Evolutionary conservation across 1,284 basidiomycete species (phyloP).

Genomic region (Cryptococcus sp.): DNA sequence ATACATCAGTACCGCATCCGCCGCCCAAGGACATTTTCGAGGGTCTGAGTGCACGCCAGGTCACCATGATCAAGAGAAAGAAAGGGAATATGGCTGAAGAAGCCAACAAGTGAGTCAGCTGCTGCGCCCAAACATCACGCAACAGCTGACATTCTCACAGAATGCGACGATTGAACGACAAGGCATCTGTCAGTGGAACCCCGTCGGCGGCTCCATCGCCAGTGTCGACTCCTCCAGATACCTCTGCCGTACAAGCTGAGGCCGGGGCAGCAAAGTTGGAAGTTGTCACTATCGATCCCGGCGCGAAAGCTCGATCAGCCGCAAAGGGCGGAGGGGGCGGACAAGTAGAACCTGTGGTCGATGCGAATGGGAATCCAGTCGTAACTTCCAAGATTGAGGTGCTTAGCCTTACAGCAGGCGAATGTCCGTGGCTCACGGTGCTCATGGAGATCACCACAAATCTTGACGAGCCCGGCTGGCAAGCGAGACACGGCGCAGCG

Average conservation of each 20-base stretch:
- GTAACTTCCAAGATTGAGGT: slow-evolving; percentile 16
- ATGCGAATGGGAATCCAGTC: slow-evolving; percentile 32
- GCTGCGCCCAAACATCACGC: neutral
- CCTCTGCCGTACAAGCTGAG: neutral
- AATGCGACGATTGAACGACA: slow-evolving; percentile 44
- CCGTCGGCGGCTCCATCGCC: slow-evolving; percentile 22
- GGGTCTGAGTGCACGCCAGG: slow-evolving; percentile 51
- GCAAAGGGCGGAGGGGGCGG: slow-evolving; percentile 34
- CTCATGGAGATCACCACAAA: slow-evolving; percentile 80
- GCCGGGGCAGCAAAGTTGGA: slow-evolving; percentile 22
- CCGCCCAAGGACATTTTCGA: slow-evolving; percentile 46
- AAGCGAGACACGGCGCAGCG: slow-evolving; percentile 90
- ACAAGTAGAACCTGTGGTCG: slow-evolving; percentile 40
- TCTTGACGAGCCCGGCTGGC: slow-evolving; percentile 84
- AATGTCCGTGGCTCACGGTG: slow-evolving; percentile 88
- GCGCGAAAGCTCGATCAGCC: slow-evolving; percentile 44
- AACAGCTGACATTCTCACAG: slow-evolving; percentile 16
- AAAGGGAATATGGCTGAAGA: slow-evolving; percentile 50
- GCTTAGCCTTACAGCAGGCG: slow-evolving; percentile 58
- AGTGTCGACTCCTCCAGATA: slow-evolving; percentile 23
- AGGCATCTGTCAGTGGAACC: slow-evolving; percentile 17
- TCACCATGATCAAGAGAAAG: slow-evolving; percentile 54
- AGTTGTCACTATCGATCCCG: slow-evolving; percentile 48
- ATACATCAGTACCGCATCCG: slow-evolving; percentile 16
- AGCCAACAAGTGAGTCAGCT: slow-evolving; percentile 45